Base-by-base conservation (phyloP, 352 stramenopile genomes). In the Blastocystis sp. region DNA sequence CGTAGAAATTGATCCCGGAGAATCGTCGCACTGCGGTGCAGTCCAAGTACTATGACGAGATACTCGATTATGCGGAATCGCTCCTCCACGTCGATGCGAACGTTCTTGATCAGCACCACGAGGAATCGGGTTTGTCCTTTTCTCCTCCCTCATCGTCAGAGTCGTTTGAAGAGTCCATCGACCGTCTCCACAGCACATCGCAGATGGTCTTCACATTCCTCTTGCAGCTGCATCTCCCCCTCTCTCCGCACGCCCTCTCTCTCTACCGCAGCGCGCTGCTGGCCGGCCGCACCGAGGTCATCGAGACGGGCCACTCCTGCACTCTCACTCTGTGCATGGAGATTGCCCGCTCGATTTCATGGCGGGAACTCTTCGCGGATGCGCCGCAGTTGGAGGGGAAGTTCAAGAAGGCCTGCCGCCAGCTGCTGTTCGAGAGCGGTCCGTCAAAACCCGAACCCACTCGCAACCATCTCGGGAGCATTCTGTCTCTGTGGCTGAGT, bases 21-120 rank as follows among this genome's bases (percentile, higher is more conserved):
- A 19, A 66, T 10, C 74, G 74, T 84, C 74, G 74, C 48, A 52
- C 38, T 1, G 60, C 28, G 4, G 74, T 84, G 21, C 10, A 59
- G 38, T 54, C 54, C 7, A 84, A 84, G 28, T 84, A 84, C 74
- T 84, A 57, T 17, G 74, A 84, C n/a, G 74, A 84, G 10, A 69
- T 48, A 42, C 74, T 84, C 34, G 4, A 24, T 4, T 10, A 24
- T 10, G 74, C 74, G 2, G 45, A 84, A 48, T 84, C 74, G 6
- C 74, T 84, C 1, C 34, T 62, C n/a, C 42, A 38, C 45, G 54
- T 69, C 10, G 60, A 84, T 68, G 52, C 48, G 4, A 21, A 11
- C 9, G 45, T 84, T 19, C 52, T 84, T 7, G 60, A 68, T 48
- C 74, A 60, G 38, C 74, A 84, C 38, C 74, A 84, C 52, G 38